Percentiles rank a stretch among this genome's conserved stretches.
phyloP scores from a whole-genome alignment of 2,329 filamentous ascomycete genomes.

The Cladobotryum protrusum region DNA sequence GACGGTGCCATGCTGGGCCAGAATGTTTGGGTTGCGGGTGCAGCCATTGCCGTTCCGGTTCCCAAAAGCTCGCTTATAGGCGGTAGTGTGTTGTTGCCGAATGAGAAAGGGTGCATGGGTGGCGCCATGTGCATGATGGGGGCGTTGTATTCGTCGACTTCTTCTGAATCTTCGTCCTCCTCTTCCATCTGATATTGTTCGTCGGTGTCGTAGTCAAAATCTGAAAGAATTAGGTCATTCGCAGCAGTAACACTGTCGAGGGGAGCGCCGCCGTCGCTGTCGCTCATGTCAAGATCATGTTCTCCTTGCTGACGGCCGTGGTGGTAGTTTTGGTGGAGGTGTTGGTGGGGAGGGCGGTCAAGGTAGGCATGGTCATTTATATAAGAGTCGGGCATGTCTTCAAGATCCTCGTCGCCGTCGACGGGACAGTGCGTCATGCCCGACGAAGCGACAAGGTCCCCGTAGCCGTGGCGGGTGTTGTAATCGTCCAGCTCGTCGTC shows the following conservation, averaged over 20 bases:
- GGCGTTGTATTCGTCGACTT: neutral
- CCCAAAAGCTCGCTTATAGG: too few species aligned
- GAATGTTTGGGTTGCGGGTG: neutral
- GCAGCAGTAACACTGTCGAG: slow-evolving; percentile 12
- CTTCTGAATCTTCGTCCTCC: neutral
- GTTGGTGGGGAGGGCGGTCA: neutral
- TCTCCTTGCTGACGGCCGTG: slow-evolving; percentile 15
- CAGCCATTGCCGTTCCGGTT: neutral
- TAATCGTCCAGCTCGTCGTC: neutral
- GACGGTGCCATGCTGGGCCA: neutral
- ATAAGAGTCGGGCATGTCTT: neutral
- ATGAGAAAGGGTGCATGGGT: too few species aligned
- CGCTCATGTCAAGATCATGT: slow-evolving; percentile 29
- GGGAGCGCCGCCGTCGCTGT: slow-evolving; percentile 28
- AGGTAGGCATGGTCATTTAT: neutral
- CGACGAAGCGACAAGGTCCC: slow-evolving; percentile 4
- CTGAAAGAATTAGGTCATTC: neutral
- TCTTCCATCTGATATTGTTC: neutral
- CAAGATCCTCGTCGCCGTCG: slow-evolving; percentile 1
- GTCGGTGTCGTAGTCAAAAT: slow-evolving; percentile 1
- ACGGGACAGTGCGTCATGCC: slow-evolving; percentile 4
- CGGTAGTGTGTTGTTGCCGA: too few species aligned
- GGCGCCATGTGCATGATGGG: too few species aligned
- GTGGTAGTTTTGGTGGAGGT: neutral
- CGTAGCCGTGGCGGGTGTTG: neutral